phyloP scores from a whole-genome alignment of 139 green algal species.

The Micromonas commoda region DNA sequence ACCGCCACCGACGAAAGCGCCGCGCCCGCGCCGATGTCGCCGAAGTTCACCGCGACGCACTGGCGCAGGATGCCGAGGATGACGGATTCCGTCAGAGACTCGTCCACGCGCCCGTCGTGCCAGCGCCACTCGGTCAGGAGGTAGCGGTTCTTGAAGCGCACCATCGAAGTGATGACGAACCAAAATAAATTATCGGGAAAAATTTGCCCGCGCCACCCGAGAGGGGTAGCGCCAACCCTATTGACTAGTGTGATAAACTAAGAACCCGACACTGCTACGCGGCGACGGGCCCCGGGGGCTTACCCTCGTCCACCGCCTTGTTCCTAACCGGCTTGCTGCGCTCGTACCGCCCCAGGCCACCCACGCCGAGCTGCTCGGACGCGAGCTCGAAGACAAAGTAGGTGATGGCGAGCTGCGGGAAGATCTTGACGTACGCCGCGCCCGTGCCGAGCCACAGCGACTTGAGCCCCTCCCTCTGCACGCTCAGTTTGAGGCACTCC shows the following conservation, averaged over 20 bases:
- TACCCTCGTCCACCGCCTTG: neutral
- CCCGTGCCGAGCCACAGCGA: conserved; percentile 5
- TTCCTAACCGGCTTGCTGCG: neutral
- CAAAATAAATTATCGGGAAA: no score
- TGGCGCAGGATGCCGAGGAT: neutral
- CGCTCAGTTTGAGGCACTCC: conserved; percentile 16
- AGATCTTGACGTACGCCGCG: conserved; percentile 23
- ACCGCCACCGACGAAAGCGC: neutral
- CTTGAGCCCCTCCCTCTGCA: conserved; percentile 5
- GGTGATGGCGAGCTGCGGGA: conserved; percentile 9
- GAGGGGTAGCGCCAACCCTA: no score
- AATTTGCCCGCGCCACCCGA: no score
- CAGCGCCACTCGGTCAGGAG: neutral
- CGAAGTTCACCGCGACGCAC: neutral
- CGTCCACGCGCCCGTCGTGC: conserved; percentile 1
- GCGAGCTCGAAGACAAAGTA: conserved; percentile 30
- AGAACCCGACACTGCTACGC: neutral
- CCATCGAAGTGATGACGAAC: neutral
- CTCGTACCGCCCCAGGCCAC: neutral
- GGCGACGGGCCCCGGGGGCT: no score
- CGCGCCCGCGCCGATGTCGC: neutral
- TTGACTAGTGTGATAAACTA: no score
- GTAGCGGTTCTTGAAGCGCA: conserved; percentile 19
- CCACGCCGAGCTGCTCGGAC: neutral
- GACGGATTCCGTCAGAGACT: neutral